These are phyloP conservation scores for Pseudonitzschia multiseries DNA, from an alignment of 108 stramenopile genomes.

Conservation along the genomic window DNA sequence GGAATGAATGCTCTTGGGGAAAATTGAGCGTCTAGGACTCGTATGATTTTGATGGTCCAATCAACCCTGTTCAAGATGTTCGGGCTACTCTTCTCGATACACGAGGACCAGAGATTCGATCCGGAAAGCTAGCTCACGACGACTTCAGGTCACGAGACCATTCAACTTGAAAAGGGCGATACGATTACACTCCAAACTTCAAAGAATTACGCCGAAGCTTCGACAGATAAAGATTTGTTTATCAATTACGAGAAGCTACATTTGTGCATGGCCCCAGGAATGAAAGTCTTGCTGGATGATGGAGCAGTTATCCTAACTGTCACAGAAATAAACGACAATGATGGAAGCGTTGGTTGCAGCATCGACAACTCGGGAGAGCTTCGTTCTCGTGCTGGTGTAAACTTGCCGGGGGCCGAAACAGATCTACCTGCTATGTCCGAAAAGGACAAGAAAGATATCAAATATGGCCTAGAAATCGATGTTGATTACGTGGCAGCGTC, in stretches of 20 bases:
- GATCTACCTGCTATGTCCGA: conserved; percentile 87
- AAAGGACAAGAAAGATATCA: conserved; percentile 86
- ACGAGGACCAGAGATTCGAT: conserved; percentile 93
- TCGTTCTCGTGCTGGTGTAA: conserved; percentile 95
- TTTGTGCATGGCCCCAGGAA: conserved; percentile 68
- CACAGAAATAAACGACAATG: conserved; percentile 47
- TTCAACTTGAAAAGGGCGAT: conserved; percentile 55
- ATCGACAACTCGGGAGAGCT: conserved; percentile 84
- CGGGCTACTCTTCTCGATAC: conserved; percentile 89
- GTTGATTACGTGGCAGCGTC: conserved; percentile 92
- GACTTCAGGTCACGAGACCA: conserved; percentile 72
- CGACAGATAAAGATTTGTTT: conserved; percentile 73
- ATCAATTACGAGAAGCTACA: conserved; percentile 74
- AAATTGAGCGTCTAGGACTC: conserved; percentile 20
- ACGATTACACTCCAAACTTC: conserved; percentile 67
- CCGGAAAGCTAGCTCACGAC: conserved; percentile 80
- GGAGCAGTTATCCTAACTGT: conserved; percentile 92
- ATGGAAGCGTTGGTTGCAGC: conserved; percentile 60
- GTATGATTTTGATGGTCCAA: conserved; percentile 18
- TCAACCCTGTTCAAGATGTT: conserved; percentile 50
- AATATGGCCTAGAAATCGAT: conserved; percentile 86
- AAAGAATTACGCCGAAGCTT: conserved; percentile 44
- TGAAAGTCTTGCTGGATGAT: conserved; percentile 95
- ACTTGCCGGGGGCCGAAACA: conserved; percentile 93
- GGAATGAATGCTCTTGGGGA: background rate